These are phyloP conservation scores for Cladosporium velox DNA, from an alignment of 2,329 filamentous ascomycete species.

Conservation along the genomic window DNA sequence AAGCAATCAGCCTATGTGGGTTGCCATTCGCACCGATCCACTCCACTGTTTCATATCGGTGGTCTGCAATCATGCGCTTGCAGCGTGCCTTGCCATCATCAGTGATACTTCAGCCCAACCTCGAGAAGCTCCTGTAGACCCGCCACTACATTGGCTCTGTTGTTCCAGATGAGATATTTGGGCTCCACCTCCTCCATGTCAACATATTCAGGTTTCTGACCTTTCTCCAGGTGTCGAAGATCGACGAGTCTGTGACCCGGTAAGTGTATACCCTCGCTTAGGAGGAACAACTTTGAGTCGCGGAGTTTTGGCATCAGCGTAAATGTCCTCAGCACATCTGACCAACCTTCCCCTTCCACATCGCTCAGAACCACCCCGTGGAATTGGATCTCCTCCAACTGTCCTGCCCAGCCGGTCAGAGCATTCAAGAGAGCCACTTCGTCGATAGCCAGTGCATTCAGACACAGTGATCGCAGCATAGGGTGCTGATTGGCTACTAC, in stretches of 20 bases:
- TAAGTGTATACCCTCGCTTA: no score
- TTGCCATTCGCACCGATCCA: no score
- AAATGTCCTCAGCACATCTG: background rate
- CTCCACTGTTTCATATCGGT: no score
- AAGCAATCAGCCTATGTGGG: no score
- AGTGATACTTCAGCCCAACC: background rate
- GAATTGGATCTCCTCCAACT: background rate
- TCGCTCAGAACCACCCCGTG: background rate
- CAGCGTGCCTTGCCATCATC: background rate
- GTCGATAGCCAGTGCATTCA: background rate
- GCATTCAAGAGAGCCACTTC: background rate
- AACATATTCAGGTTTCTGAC: background rate
- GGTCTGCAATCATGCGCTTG: background rate
- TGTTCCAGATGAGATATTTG: no score
- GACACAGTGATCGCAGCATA: background rate
- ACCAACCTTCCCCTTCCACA: background rate
- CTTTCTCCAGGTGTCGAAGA: background rate
- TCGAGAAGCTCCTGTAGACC: background rate
- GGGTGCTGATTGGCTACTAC: background rate
- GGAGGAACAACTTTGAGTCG: no score
- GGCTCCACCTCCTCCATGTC: no score
- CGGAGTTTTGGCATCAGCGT: background rate
- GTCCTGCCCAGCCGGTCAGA: background rate
- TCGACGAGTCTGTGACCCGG: background rate
- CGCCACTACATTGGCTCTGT: background rate